phyloP scores from a whole-genome alignment of 129 eudicot genomes.

The Saposhnikovia divaricata region DNA sequence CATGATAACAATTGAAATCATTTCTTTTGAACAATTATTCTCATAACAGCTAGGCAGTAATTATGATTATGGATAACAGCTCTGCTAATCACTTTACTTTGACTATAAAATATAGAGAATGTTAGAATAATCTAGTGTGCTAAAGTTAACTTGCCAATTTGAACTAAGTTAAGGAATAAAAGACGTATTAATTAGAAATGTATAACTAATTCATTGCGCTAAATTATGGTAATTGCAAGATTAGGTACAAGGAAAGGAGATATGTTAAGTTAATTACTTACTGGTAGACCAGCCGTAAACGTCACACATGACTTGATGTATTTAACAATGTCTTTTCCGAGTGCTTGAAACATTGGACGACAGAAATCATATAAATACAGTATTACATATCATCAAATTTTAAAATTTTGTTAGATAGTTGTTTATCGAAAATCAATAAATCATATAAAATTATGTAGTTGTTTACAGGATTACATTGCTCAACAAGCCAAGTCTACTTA shows the following conservation, averaged over 20 bases:
- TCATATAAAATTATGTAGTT: too few relatives aligned
- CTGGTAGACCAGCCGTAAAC: background rate
- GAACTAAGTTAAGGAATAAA: background rate
- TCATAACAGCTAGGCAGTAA: background rate
- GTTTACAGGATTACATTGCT: too few relatives aligned
- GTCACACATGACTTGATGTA: background rate
- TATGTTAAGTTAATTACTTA: background rate
- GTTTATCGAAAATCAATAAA: too few relatives aligned
- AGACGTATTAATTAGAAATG: background rate
- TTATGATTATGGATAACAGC: constrained; percentile 2
- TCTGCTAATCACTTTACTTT: background rate
- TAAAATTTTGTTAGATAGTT: too few relatives aligned
- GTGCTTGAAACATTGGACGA: too few relatives aligned
- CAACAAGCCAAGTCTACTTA: too few relatives aligned
- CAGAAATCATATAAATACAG: too few relatives aligned
- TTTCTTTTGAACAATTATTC: background rate
- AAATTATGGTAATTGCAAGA: background rate
- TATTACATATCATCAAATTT: too few relatives aligned
- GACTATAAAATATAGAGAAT: background rate
- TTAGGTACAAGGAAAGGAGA: background rate
- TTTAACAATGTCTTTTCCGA: too few relatives aligned
- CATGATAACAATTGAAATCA: background rate
- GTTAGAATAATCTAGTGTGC: background rate
- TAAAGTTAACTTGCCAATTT: background rate
- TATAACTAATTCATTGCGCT: background rate